Conservation (phyloP, 148 eudicot species). For the Rhododendron simsii region DNA sequence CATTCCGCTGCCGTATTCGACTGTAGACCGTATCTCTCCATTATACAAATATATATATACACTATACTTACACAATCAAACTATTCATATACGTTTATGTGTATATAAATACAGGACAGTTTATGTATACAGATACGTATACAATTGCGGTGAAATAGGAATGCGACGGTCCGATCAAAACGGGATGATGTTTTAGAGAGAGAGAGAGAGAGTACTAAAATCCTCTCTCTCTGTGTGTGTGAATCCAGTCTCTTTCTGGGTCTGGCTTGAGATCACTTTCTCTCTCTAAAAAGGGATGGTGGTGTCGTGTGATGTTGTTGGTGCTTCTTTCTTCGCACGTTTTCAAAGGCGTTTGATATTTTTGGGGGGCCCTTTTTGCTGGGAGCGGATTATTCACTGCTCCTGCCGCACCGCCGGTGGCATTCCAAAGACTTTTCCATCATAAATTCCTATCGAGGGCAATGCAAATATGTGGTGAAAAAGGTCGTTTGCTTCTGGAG, state of each 20-base stretch:
- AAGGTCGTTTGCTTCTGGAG: too few species aligned
- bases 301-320: not conserved
- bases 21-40: conserved; percentile 20
- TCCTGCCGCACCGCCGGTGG: not conserved
- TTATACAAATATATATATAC: not conserved
- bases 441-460: too few species aligned
- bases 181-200: not conserved
- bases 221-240: not conserved
- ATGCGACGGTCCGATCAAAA: conserved; percentile 10
- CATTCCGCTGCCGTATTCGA: conserved; percentile 15
- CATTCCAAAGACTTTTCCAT: too few species aligned
- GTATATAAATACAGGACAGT: not conserved
- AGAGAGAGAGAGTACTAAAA: not conserved
- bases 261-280: conserved; percentile 5
- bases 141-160: not conserved
- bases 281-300: not conserved
- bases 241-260: not conserved
- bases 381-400: not conserved
- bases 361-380: not conserved
- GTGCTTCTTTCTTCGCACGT: conserved; percentile 1
- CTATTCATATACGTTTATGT: not conserved
- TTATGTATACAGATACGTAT: not conserved
- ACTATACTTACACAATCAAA: not conserved
- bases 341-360: conserved; percentile 1
- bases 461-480: too few species aligned